Evolutionary conservation across 495 filamentous ascomycete species (phyloP).

Genomic region (Talaromyces wortmannii): DNA sequence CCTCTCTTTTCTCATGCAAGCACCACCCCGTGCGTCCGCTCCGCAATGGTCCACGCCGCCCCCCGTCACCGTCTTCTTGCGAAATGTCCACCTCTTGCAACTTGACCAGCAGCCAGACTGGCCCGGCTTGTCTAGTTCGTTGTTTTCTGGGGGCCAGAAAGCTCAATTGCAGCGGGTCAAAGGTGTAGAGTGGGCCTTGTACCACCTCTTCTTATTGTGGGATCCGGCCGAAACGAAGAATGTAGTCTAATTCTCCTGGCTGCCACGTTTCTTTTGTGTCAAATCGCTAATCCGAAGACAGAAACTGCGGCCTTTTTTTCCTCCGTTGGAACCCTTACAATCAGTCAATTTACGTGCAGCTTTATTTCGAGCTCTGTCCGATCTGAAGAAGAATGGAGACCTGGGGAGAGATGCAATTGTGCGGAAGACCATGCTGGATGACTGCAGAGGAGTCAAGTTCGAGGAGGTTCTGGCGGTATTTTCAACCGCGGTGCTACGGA

Average conservation of each 20-base stretch:
- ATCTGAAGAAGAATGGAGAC: slow-evolving; percentile 78
- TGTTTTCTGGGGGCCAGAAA: slow-evolving; percentile 61
- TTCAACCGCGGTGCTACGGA: slow-evolving; percentile 73
- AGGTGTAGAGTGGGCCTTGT: slow-evolving; percentile 78
- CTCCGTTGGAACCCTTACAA: slow-evolving; percentile 77
- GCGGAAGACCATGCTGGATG: slow-evolving; percentile 86
- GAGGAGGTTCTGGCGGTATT: slow-evolving; percentile 75
- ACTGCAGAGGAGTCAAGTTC: slow-evolving; percentile 77
- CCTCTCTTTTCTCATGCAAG: neutral
- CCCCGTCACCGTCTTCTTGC: slow-evolving; percentile 62
- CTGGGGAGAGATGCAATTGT: slow-evolving; percentile 70
- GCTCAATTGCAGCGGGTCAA: slow-evolving; percentile 74
- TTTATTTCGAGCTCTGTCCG: slow-evolving; percentile 68
- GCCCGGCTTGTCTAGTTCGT: slow-evolving; percentile 59
- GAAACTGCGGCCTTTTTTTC: slow-evolving; percentile 87
- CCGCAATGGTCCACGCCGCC: slow-evolving; percentile 35
- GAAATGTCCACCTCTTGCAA: slow-evolving; percentile 72
- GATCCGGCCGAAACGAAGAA: slow-evolving; percentile 65
- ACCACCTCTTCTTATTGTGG: slow-evolving; percentile 75
- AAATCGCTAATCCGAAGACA: slow-evolving; percentile 17
- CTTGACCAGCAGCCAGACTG: slow-evolving; percentile 70
- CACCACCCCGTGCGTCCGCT: neutral
- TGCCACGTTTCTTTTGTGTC: neutral
- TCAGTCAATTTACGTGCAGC: slow-evolving; percentile 84
- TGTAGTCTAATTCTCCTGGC: slow-evolving; percentile 32